Evolutionary conservation across 768 basidiomycete species (phyloP).

Genomic region (Russula sp.): DNA sequence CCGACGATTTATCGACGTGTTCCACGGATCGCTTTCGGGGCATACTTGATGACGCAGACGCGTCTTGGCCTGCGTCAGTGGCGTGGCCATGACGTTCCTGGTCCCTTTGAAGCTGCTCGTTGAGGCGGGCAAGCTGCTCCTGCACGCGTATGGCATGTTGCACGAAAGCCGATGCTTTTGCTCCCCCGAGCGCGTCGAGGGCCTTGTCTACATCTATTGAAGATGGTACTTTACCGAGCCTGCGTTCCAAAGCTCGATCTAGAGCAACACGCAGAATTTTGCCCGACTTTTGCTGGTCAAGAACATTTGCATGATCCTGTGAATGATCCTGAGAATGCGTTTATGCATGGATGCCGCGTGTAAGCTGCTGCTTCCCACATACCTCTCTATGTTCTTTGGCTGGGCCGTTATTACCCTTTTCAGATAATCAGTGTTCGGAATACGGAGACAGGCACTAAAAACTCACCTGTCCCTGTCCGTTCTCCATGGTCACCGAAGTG

Average conservation of each 20-base stretch:
- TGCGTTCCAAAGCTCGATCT: conserved; percentile 7
- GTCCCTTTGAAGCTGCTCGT: background rate
- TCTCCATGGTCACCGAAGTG: too few relatives aligned
- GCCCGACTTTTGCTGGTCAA: background rate
- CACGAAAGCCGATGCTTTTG: background rate
- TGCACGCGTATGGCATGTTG: conserved; percentile 2
- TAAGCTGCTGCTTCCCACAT: background rate
- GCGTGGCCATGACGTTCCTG: background rate
- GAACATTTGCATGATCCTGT: background rate
- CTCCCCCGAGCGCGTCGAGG: background rate
- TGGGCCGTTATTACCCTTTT: background rate
- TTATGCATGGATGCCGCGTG: too few relatives aligned
- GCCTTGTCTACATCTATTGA: background rate
- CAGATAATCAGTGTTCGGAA: background rate
- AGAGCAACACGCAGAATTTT: background rate
- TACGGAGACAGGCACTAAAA: too few relatives aligned
- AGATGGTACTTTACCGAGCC: conserved; percentile 4
- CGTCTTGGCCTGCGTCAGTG: background rate
- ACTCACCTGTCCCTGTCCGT: too few relatives aligned
- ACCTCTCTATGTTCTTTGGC: background rate
- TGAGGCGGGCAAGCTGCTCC: conserved; percentile 4
- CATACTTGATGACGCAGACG: background rate
- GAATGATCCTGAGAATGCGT: background rate
- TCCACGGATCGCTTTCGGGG: background rate
- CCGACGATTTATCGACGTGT: background rate